phyloP scores from a whole-genome alignment of 805 yeast species.

The Cyberlindnera bimundalis region DNA sequence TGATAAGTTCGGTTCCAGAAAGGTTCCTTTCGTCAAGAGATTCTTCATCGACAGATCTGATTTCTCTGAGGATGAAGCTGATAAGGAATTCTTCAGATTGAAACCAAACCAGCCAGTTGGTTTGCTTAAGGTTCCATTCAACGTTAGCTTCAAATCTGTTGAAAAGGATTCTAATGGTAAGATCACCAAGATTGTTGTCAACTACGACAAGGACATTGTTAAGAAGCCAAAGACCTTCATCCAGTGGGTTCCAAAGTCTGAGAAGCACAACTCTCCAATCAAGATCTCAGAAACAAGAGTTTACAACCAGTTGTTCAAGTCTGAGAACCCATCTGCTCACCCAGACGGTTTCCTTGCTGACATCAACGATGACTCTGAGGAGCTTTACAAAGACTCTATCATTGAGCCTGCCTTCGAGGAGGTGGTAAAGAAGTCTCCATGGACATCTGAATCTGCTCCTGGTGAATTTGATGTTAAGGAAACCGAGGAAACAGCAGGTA shows the following conservation, averaged over 20 bases:
- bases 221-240: conserved; percentile 85
- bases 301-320: conserved; percentile 81
- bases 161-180: conserved; percentile 62
- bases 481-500: conserved; percentile 47
- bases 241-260: conserved; percentile 88
- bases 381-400: conserved; percentile 58
- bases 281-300: conserved; percentile 73
- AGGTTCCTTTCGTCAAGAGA: conserved; percentile 69
- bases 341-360: conserved; percentile 89
- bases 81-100: conserved; percentile 81
- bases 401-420: conserved; percentile 77
- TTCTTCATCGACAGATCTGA: conserved; percentile 88
- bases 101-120: conserved; percentile 97
- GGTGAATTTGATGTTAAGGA: conserved; percentile 71
- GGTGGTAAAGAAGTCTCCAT: conserved; percentile 67
- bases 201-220: conserved; percentile 64
- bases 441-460: conserved; percentile 57
- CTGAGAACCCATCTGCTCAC: conserved; percentile 85
- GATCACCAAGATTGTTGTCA: conserved; percentile 68
- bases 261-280: conserved; percentile 59
- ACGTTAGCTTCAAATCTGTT: conserved; percentile 64
- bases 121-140: conserved; percentile 83
- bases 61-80: conserved; percentile 59
- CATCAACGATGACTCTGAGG: conserved; percentile 76
- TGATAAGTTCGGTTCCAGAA: conserved; percentile 70